Evolutionary conservation across 2,329 filamentous ascomycete species (phyloP).

Genomic region (Fusarium torreyae): DNA sequence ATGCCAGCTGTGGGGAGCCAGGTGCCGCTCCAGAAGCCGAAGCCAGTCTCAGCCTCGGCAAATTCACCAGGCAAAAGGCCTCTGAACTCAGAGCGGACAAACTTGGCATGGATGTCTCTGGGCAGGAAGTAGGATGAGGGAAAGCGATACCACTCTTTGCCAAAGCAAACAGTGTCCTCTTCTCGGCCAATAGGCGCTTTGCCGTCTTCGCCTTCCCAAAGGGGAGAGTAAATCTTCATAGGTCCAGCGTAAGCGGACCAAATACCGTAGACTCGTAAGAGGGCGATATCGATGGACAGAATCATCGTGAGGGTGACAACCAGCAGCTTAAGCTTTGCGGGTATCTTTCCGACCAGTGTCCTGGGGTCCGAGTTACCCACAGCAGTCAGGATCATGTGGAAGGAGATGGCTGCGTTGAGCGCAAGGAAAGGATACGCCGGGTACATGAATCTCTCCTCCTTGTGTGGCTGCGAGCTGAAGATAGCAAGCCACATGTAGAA

Average conservation of each 20-base stretch:
- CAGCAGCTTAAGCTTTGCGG: slow-evolving; percentile 80
- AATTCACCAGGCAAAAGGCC: slow-evolving; percentile 94
- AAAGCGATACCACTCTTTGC: slow-evolving; percentile 99
- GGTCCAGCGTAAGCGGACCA: slow-evolving; percentile 89
- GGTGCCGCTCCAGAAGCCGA: slow-evolving; percentile 85
- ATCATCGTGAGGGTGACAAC: slow-evolving; percentile 74
- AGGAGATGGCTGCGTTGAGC: slow-evolving; percentile 86
- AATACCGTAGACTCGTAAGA: slow-evolving; percentile 82
- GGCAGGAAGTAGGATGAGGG: slow-evolving; percentile 94
- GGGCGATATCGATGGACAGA: slow-evolving; percentile 74
- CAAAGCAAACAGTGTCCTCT: slow-evolving; percentile 85
- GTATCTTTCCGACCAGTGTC: slow-evolving; percentile 78
- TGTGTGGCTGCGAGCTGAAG: slow-evolving; percentile 94
- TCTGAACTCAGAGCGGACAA: slow-evolving; percentile 90
- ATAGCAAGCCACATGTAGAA: slow-evolving; percentile 97
- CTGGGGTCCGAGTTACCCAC: slow-evolving; percentile 80
- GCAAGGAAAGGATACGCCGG: slow-evolving; percentile 92
- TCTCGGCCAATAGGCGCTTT: slow-evolving; percentile 66
- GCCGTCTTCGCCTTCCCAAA: slow-evolving; percentile 69
- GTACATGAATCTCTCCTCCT: slow-evolving; percentile 99
- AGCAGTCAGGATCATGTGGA: slow-evolving; percentile 84
- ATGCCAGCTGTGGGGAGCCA: slow-evolving; percentile 87
- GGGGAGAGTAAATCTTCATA: slow-evolving; percentile 76
- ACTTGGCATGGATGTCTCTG: slow-evolving; percentile 86
- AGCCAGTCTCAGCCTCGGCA: slow-evolving; percentile 77